Base-by-base conservation (phyloP, 768 basidiomycete species). In the Serendipita sp. region DNA sequence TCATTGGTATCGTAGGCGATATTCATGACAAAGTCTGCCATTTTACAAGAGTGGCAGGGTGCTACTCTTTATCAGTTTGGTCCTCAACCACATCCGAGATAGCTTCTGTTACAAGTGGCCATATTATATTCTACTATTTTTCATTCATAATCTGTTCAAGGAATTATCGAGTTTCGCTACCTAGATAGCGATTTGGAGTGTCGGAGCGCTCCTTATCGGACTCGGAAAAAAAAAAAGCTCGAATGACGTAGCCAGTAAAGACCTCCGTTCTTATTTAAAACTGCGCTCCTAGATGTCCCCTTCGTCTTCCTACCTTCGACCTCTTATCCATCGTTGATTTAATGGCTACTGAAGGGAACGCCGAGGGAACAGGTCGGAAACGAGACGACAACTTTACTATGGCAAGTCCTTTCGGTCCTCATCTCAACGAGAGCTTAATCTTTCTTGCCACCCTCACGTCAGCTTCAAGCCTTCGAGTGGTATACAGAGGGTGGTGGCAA, bases 391-490 rank as follows among this genome's bases (percentile, higher is more conserved):
- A 66, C 48, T 62, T 63, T 40, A 66, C 65, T 13, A 62, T 66
- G 62, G 65, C 43, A 37, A 16, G 44, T 44, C 15, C 3, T 44
- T 27, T 48, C 13, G 48, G 34, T 16, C 11, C 16, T 37, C 29
- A n/a, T 36, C 23, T 16, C 10, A 8, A n/a, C 40, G 23, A 23
- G 23, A 23, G 23, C 23, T 23, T 13, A 13, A 5, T 40, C 13
- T 13, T 40, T 13, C 5, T 31, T 50, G 8, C 6, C n/a, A n/a
- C n/a, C n/a, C 8, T 31, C 8, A 5, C 29, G 48, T 8, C 65
- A 66, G 65, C 27, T 66, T 11, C 65, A 66, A 36, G 65, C 65
- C 18, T 66, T 66, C 34, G 65, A 66, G 45, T 66, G 65, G 65
- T 66, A 66, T 50, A 63, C 62, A 36, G 63, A 66, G 52, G 65